Evolutionary conservation across 2,329 filamentous ascomycete species (phyloP).

Genomic region (Anisogramma anomala): DNA sequence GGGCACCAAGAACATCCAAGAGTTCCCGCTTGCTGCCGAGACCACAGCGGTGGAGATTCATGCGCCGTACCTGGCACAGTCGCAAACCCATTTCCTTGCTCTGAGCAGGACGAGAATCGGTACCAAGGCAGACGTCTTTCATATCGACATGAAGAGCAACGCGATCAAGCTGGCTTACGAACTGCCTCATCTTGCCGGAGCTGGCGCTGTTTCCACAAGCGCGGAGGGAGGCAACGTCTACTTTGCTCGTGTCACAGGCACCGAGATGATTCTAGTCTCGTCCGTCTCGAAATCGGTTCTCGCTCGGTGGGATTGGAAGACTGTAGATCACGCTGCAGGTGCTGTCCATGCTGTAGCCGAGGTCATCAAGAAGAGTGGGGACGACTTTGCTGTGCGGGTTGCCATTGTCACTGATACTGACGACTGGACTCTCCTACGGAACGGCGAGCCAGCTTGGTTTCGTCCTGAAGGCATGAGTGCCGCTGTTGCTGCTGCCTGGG

Average conservation of each 20-base stretch:
- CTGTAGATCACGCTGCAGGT: conserved; percentile 28
- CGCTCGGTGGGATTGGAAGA: conserved; percentile 57
- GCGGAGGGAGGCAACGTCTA: conserved; percentile 72
- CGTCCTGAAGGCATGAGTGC: conserved; percentile 74
- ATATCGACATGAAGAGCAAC: conserved; percentile 61
- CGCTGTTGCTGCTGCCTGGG: conserved; percentile 68
- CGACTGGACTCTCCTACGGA: conserved; percentile 75
- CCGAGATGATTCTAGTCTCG: conserved; percentile 62
- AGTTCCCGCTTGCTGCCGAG: conserved; percentile 37
- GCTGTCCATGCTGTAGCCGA: conserved; percentile 67
- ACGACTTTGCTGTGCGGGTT: conserved; percentile 65
- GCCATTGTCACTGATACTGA: conserved; percentile 56
- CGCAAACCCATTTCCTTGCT: conserved; percentile 72
- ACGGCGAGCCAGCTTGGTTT: conserved; percentile 70
- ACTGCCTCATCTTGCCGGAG: conserved; percentile 57
- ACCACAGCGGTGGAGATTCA: conserved; percentile 52
- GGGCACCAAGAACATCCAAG: conserved; percentile 45
- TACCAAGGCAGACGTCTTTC: conserved; percentile 78
- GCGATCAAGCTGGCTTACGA: conserved; percentile 68
- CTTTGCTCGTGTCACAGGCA: conserved; percentile 70
- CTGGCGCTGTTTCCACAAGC: conserved; percentile 68
- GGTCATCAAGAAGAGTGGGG: conserved; percentile 58
- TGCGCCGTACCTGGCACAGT: conserved; percentile 59
- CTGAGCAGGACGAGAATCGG: conserved; percentile 59
- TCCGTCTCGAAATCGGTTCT: conserved; percentile 68